phyloP scores from a whole-genome alignment of 192 early-diverging fungal species.

The Rhizoclosmatium globosum region DNA sequence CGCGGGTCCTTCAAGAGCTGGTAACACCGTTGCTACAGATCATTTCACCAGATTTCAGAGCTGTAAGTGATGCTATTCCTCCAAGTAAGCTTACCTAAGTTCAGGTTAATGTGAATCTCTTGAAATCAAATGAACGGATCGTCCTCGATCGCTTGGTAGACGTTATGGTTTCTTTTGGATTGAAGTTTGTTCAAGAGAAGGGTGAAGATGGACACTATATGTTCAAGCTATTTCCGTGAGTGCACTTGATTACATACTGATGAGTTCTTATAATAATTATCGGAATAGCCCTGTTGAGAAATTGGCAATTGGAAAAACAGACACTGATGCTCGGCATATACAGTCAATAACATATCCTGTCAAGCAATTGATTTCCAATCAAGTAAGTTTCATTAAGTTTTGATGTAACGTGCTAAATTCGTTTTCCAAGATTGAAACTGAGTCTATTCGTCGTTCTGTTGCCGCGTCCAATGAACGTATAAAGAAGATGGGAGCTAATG shows the following conservation, averaged over 20 bases:
- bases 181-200: conserved; percentile 76
- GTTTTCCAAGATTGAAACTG: conserved; percentile 29
- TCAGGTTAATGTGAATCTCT: conserved; percentile 66
- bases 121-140: conserved; percentile 69
- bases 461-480: conserved; percentile 13
- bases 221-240: conserved; percentile 69
- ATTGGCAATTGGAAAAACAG: conserved; percentile 26
- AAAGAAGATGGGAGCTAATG: neutral
- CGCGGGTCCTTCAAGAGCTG: conserved; percentile 63
- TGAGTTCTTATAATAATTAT: neutral
- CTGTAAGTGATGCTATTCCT: conserved; percentile 56
- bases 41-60: conserved; percentile 76
- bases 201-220: conserved; percentile 30
- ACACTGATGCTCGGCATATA: conserved; percentile 3
- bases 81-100: neutral
- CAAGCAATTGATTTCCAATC: conserved; percentile 82
- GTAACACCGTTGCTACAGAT: conserved; percentile 76
- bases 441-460: conserved; percentile 35
- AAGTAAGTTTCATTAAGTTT: conserved; percentile 50
- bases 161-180: conserved; percentile 73
- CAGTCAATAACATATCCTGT: conserved; percentile 68
- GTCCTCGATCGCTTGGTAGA: conserved; percentile 66
- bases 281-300: conserved; percentile 45
- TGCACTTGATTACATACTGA: neutral
- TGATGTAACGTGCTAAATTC: neutral